Evolutionary conservation across 73 alveolate genomes (phyloP).

Genomic region (Tetrahymena borealis): DNA sequence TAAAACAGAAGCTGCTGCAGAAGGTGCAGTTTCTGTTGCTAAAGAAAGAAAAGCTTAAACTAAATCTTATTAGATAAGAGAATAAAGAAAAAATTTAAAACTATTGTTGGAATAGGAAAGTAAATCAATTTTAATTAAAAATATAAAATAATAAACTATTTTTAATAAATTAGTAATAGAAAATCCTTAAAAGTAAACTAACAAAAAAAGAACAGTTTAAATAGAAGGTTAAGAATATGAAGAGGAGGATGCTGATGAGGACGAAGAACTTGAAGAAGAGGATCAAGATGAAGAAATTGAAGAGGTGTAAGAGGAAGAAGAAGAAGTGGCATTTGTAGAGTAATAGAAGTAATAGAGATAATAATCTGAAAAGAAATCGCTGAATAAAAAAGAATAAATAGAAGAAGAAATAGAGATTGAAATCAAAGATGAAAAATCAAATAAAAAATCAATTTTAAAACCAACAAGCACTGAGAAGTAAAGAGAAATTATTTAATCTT

Average conservation of each 20-base stretch:
- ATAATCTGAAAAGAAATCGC: no score
- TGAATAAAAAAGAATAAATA: no score
- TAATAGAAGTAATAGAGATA: no score
- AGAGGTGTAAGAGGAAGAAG: background rate
- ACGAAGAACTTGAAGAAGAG: background rate
- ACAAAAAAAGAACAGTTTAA: background rate
- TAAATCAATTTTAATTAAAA: background rate
- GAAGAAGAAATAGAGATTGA: no score
- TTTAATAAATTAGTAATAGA: background rate
- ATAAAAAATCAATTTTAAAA: background rate
- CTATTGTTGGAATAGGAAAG: background rate
- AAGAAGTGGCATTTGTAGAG: no score
- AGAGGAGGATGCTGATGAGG: background rate
- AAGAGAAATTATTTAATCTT: background rate
- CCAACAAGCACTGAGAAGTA: background rate
- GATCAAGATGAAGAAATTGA: background rate
- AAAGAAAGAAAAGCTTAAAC: background rate
- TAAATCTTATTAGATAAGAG: background rate
- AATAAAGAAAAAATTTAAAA: background rate
- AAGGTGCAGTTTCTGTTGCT: background rate
- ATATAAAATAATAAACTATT: background rate
- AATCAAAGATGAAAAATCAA: background rate
- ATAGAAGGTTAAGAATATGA: background rate
- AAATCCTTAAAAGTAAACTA: background rate
- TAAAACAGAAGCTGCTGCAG: background rate